These are phyloP conservation scores for Nicotiana noctiflora DNA, from an alignment of 257 asterid species.

Conservation along the genomic window DNA sequence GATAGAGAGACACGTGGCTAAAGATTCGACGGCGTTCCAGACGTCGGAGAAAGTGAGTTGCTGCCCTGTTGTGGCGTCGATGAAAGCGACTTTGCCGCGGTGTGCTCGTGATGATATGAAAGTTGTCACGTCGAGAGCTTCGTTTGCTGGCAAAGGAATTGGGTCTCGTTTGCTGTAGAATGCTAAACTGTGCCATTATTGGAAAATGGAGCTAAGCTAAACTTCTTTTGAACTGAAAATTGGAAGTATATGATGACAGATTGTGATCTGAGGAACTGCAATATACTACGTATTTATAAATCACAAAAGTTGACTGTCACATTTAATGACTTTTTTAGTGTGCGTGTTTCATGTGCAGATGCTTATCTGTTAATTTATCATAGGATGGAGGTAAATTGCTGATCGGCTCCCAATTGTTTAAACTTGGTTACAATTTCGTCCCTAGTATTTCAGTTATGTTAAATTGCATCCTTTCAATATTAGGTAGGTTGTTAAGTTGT, in stretches of 20 bases:
- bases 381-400: no score
- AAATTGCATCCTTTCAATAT: no score
- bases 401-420: no score
- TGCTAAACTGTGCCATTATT: neutral
- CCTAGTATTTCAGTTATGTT: no score
- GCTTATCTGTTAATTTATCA: no score
- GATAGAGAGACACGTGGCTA: constrained; percentile 40
- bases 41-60: constrained; percentile 52
- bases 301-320: neutral
- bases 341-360: no score
- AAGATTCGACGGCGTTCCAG: constrained; percentile 69
- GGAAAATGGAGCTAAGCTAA: neutral
- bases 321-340: neutral
- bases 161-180: constrained; percentile 91
- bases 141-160: constrained; percentile 42
- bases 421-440: no score
- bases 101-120: constrained; percentile 88
- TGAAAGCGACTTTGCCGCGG: constrained; percentile 53
- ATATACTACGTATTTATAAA: neutral
- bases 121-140: constrained; percentile 52
- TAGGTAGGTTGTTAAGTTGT: no score
- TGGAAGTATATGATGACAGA: neutral
- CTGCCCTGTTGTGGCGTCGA: constrained; percentile 78
- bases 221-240: neutral
- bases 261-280: neutral